Base-by-base conservation (phyloP, 169 alveolate species). In the Eimeria tenella region DNA sequence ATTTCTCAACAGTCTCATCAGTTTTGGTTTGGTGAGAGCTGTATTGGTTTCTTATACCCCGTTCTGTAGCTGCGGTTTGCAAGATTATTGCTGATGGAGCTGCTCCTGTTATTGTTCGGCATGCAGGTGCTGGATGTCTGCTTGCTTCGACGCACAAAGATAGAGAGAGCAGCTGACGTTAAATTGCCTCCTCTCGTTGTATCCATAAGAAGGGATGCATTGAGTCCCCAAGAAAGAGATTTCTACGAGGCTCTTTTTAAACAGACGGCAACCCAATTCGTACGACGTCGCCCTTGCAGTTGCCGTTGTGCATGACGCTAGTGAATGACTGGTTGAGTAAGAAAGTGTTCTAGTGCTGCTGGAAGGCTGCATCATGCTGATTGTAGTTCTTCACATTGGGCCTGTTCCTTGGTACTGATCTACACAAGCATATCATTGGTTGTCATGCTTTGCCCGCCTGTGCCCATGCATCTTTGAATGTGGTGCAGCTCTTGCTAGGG, bases 241-340 rank as follows among this genome's bases (percentile, higher is more conserved):
- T 97, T 97, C 94, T 98, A 98, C 92, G 97, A 96, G 91, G 93
- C 98, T 10, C 90, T 98, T 71, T 97, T 97, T 96, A 98, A 96
- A 95, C 97, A 97, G 93, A 96, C 97, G 17, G 88, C 94, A 17
- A 94, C 84, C 21, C 94, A 94, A 84, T 96, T 96, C 77, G 97
- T 95, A 65, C 23, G 56, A 25, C 10, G 5, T 55, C 13, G n/a
- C 56, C 52, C 65, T 10, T 65, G n/a, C 63, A 60, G 79, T 17
- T 83, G 49, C 79, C 56, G 90, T 55, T 77, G 10, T n/a, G 31
- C 74, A 25, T 82, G 23, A 52, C 49, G 55, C 74, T 82, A 53
- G 68, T 6, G 71, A 73, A 13, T 82, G 42, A 31, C 42, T 31
- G 42, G 2, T 31, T 31, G 42, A 2, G 42, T 31, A 31, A 31